These are phyloP conservation scores for Abrus precatorius DNA, from an alignment of 306 rosid species.

Conservation along the genomic window DNA sequence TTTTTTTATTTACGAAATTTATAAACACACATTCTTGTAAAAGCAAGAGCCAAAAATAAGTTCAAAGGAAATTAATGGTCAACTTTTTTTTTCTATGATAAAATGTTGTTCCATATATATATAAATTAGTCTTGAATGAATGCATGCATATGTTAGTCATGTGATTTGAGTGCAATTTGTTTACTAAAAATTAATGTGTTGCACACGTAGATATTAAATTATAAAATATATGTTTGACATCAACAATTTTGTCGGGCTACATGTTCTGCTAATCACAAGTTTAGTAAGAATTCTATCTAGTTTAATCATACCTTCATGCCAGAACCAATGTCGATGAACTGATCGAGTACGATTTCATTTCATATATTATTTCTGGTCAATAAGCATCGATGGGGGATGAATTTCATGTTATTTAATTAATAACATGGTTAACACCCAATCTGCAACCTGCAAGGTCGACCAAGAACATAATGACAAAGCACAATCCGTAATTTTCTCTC, in stretches of 20 bases:
- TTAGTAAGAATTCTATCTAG: conserved; percentile 1
- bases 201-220: conserved; percentile 25
- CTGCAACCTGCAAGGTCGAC: not conserved
- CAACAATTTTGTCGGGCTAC: conserved; percentile 37
- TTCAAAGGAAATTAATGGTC: conserved; percentile 16
- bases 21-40: not conserved
- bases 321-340: conserved; percentile 41
- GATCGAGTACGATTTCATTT: not conserved
- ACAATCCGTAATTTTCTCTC: conserved; percentile 32
- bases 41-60: not conserved
- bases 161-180: conserved; percentile 44
- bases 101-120: not conserved
- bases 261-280: conserved; percentile 15
- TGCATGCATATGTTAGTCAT: not conserved
- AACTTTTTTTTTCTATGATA: not conserved
- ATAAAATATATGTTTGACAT: conserved; percentile 19
- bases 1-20: not conserved
- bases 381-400: conserved; percentile 36
- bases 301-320: not conserved
- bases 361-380: conserved; percentile 37
- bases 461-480: conserved; percentile 40
- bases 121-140: not conserved
- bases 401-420: conserved; percentile 29
- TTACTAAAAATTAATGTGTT: conserved; percentile 14
- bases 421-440: not conserved